Evolutionary conservation across 768 basidiomycete species (phyloP), one percentile per base, ranked within the genome.

Genomic region (Naematelia aurantialba): DNA sequence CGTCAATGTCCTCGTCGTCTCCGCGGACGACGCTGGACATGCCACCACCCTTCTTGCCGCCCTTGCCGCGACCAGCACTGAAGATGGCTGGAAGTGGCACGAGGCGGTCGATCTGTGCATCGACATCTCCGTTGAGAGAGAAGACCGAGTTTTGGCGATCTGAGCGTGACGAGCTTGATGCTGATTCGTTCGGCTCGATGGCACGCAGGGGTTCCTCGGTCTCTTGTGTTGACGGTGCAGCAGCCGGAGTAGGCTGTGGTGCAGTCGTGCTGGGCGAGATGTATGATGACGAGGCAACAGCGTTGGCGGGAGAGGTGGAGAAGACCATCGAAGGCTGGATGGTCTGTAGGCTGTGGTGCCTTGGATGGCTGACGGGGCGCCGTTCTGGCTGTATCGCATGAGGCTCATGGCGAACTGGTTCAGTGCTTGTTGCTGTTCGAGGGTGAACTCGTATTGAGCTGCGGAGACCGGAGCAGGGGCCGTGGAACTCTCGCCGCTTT

Each of bases 41-140:
- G 5, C 76, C 76, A 31, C 76, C 76, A 25, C 76, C 76, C 56
- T 77, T 77, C 59, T 77, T 77, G 13, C 76, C 76, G n/a, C 76
- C 76, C 60, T 77, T 77, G 34, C 76, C 76, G 56, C 70, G 69
- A n/a, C 71, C 70, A 8, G 74, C 72, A 17, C 69, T 72, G 46
- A 77, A 77, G 65, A 77, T 74, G 26, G 67, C 61, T 10, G 67
- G 60, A 19, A 70, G 59, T n/a, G 73, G 73, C 22, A 63, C 63
- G 4, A 74, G 60, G 24, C 60, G 49, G 13, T 70, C 71, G 45
- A 64, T 58, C 11, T 68, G 62, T 19, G 22, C 39, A 4, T 61
- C 58, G 2, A 30, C 51, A 4, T 61, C 58, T 3, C 51, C 54
- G 48, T 27, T 42, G 14, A 39, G 12, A 10, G 49, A 21, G 19